Evolutionary conservation across 192 early-diverging fungal species (phyloP), one percentile per base, ranked within the genome.

Genomic region (Coemansia reversa): DNA sequence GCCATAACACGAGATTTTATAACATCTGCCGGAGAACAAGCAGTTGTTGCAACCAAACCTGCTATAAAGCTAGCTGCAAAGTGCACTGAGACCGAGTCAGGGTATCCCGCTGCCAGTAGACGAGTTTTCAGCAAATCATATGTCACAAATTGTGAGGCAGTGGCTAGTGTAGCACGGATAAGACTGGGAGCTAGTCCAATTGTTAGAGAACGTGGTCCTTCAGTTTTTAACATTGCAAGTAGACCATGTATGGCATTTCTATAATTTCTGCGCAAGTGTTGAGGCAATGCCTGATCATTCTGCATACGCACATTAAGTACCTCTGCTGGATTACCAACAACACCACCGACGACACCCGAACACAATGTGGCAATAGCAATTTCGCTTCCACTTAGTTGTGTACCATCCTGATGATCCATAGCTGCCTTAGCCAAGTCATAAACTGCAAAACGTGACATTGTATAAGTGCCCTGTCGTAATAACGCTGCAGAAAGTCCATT

Each of bases 161-260:
- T 88, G 75, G 89, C 89, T 50, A 94, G 76, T 54, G 96, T 90
- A 4, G 96, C 95, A 28, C 96, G 84, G 51, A 95, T 82, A 63
- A 94, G 82, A 54, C 93, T 95, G 7, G 96, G 93, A 1, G 87
- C 93, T 20, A 98, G 67, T 28, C 96, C 96, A 65, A 93, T 89
- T 63, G 91, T 88, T 54, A 98, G 75, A 20, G 92, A 86, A 14
- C 66, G 32, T 1, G 85, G 60, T 11, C 95, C 94, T 66, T 96
- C 94, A 22, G 86, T 75, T 9, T 82, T 72, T 0, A 89, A 66
- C 71, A 96, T 95, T 53, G 86, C 84, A 51, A 75, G 63, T 0
- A 89, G 69, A 39, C 87, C 92, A 75, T 88, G 76, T 51, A 87
- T 47, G 0, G 89, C 91, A 73, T 88, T 84, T 27, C 79, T 81